phyloP scores from a whole-genome alignment of 768 basidiomycete genomes.

The Rhodotorula diobovata region DNA sequence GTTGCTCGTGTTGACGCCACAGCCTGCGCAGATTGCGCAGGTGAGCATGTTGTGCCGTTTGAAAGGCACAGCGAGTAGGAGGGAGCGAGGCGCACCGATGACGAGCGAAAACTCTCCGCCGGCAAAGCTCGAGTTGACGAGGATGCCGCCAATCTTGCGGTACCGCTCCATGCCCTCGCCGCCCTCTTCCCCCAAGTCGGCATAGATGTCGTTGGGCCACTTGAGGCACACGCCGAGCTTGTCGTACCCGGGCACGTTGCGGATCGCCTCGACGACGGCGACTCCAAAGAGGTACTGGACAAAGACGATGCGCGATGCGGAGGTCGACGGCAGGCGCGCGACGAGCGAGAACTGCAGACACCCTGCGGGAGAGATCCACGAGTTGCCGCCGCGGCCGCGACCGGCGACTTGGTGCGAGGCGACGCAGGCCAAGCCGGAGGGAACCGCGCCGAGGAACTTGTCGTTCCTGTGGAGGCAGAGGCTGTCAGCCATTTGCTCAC shows the following conservation, averaged over 20 bases:
- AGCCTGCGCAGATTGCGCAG: conserved; percentile 57
- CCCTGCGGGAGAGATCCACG: conserved; percentile 87
- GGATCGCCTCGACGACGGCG: conserved; percentile 72
- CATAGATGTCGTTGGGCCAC: conserved; percentile 97
- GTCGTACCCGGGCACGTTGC: conserved; percentile 52
- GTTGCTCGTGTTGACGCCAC: conserved; percentile 82
- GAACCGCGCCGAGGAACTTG: conserved; percentile 62
- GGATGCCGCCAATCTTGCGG: conserved; percentile 81
- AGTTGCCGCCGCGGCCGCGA: conserved; percentile 78
- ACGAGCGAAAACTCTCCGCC: conserved; percentile 69
- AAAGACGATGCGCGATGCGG: conserved; percentile 72
- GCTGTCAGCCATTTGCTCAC: background rate
- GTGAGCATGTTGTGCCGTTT: background rate
- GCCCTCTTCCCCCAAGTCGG: conserved; percentile 50
- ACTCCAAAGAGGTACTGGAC: conserved; percentile 87
- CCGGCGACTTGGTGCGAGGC: conserved; percentile 84
- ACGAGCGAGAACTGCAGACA: conserved; percentile 80
- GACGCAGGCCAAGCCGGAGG: conserved; percentile 71
- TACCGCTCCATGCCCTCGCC: conserved; percentile 48
- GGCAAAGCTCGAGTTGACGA: conserved; percentile 82
- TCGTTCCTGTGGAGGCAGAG: conserved; percentile 61
- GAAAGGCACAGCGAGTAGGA: background rate
- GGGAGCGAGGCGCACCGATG: conserved; percentile 67
- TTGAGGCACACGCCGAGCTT: conserved; percentile 69
- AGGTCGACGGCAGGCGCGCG: conserved; percentile 58